A percentile compares a stretch with the other conserved stretches of the same genome.
Evolutionary conservation across 2,329 filamentous ascomycete genomes (phyloP).

Genomic region (Colletotrichum cuscutae): DNA sequence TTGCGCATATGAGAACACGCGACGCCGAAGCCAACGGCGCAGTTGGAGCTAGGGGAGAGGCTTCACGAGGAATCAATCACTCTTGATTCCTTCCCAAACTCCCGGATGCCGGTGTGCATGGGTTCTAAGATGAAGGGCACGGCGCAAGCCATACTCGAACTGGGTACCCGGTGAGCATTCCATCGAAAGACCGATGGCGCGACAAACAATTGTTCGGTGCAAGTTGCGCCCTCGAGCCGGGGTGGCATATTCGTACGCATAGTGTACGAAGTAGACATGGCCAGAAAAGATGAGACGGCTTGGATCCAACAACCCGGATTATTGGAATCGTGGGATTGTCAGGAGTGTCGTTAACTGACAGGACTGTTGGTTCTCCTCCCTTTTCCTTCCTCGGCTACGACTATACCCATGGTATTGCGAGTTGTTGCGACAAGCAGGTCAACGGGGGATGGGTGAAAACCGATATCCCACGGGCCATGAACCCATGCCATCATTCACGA

Average conservation of each 20-base stretch:
- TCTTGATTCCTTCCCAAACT: slow-evolving; percentile 7
- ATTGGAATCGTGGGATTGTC: not conserved
- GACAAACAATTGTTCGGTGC: not conserved
- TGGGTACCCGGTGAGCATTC: not conserved
- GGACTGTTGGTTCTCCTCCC: slow-evolving; percentile 13
- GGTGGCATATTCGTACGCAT: not conserved
- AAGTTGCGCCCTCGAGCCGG: not conserved
- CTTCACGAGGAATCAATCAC: not conserved
- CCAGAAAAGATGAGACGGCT: not conserved
- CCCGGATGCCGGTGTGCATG: slow-evolving; percentile 29
- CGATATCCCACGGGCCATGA: not conserved
- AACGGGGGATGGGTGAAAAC: slow-evolving; percentile 6
- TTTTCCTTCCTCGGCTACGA: no score
- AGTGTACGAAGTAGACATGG: not conserved
- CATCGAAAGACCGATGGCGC: slow-evolving; percentile 10
- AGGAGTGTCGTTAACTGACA: slow-evolving; percentile 5
- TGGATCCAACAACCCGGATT: slow-evolving; percentile 26
- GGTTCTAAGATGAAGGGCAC: not conserved
- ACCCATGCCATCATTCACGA: not conserved
- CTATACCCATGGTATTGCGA: not conserved
- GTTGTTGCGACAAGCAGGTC: not conserved
- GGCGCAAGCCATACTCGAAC: not conserved
- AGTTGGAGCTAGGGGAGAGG: slow-evolving; percentile 5
- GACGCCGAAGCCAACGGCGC: not conserved
- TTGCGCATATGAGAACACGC: not conserved